Percentiles rank a stretch among this genome's conserved stretches.
These are phyloP conservation scores for Solanum tarijense DNA, from an alignment of 257 asterid species.

Conservation along the genomic window DNA sequence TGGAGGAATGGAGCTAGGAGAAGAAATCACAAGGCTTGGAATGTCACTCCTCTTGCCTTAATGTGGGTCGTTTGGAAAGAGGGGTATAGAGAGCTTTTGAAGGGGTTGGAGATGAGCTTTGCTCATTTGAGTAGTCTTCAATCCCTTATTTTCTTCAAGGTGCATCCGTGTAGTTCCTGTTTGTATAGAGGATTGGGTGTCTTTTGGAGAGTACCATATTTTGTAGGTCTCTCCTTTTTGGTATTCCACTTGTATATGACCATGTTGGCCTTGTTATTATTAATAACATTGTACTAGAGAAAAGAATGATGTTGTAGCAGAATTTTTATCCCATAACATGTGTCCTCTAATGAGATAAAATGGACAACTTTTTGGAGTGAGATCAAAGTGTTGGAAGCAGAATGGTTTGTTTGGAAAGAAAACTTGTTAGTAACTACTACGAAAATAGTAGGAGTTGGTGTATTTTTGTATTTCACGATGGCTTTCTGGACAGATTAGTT, in stretches of 20 bases:
- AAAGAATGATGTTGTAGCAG: neutral
- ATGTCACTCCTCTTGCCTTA: neutral
- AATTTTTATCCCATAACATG: neutral
- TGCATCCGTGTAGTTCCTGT: neutral
- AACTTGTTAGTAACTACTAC: neutral
- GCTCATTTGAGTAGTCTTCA: neutral
- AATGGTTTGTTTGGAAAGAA: neutral
- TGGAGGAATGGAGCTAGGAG: neutral
- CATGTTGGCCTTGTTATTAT: neutral
- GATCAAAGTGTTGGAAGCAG: neutral
- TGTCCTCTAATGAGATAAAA: neutral
- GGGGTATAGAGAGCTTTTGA: neutral
- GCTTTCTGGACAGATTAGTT: neutral
- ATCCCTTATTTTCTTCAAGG: neutral
- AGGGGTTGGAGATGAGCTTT: neutral
- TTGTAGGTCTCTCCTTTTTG: neutral
- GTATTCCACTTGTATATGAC: neutral
- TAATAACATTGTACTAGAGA: constrained; percentile 10
- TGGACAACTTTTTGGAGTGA: neutral
- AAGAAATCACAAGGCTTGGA: neutral
- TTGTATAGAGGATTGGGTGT: neutral
- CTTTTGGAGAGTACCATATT: neutral
- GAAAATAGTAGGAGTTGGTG: neutral
- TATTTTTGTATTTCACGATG: neutral
- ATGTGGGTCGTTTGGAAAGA: neutral